Evolutionary conservation across 306 rosid species (phyloP).

Genomic region (Betula pendula): DNA sequence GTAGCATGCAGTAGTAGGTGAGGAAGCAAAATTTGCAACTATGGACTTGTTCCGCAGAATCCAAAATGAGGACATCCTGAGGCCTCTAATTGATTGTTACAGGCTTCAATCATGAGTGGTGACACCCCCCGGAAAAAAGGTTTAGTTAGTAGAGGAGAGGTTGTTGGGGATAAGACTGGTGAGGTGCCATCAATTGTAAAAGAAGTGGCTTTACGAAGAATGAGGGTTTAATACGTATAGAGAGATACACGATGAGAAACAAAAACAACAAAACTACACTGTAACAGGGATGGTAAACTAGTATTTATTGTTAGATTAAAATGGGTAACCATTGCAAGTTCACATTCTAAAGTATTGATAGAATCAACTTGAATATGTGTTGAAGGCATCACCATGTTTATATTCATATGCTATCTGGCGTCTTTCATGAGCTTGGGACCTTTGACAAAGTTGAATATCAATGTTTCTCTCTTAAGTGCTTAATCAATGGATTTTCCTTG

Average conservation of each 20-base stretch:
- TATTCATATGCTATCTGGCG: not conserved
- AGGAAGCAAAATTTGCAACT: not conserved
- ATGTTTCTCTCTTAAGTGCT: constrained; percentile 23
- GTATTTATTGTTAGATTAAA: not conserved
- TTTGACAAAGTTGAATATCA: constrained; percentile 1
- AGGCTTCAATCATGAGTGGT: not conserved
- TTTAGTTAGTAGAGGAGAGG: not conserved
- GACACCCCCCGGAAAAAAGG: not conserved
- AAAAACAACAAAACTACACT: not conserved
- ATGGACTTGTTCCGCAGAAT: not conserved
- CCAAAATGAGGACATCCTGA: not conserved
- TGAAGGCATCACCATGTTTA: not conserved
- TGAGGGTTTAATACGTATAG: not conserved
- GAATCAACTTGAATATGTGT: not conserved
- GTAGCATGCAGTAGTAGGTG: not conserved
- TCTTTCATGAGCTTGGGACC: constrained; percentile 5
- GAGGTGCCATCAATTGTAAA: not conserved
- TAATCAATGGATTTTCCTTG: constrained; percentile 21
- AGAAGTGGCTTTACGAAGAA: not conserved
- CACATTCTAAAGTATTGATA: not conserved
- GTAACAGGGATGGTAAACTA: constrained; percentile 1
- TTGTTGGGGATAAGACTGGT: not conserved
- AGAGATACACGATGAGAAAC: constrained; percentile 2
- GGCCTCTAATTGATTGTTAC: not conserved
- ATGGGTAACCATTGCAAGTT: not conserved